Evolutionary conservation across 352 stramenopile species (phyloP), one percentile per base, ranked within the genome.

Genomic region (Phytophthora tentaculata): DNA sequence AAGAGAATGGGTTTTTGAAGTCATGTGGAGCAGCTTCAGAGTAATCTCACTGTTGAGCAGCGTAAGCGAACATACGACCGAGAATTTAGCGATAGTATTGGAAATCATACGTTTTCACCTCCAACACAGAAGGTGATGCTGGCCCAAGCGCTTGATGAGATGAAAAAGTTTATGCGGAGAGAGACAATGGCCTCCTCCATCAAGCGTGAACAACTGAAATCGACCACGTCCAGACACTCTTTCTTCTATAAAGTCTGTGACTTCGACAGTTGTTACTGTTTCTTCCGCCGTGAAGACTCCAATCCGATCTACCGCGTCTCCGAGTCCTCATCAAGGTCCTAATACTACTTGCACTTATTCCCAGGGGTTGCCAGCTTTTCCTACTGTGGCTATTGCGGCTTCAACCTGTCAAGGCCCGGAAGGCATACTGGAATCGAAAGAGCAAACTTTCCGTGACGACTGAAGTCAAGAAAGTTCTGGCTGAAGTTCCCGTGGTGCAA

Each of bases 21-120:
- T 73, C 65, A 28, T 0, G 67, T 76, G 0, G 74, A 83, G 13
- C 56, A 80, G n/a, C 54, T 91, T 50, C 80, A 88, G 50, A 68
- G 71, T 32, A 78, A 77, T 37, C 55, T 91, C 3, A 48, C 49
- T 6, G 61, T 76, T 19, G 79, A 89, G 28, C 76, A 87, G 56
- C 77, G 77, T 3, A 87, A 91, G 61, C 72, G 83, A 10, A 77
- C 69, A 22, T 88, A 91, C 57, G 80, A 89, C 56, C 70, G 69
- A 9, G 64, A 76, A 2, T 55, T 88, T 43, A 59, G 56, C 2
- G 61, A 67, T 9, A 71, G 68, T 51, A 52, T 64, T 37, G 54
- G 61, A 20, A 67, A 65, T 8, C 56, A 67, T 24, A 57, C 20
- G 4, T 26, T 28, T 10, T 68, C 69, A 14, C 69, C 77, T 12